Percentiles rank a stretch among this genome's conserved stretches.
Evolutionary conservation across 306 rosid genomes (phyloP).

Genomic region (Prunus salicina): DNA sequence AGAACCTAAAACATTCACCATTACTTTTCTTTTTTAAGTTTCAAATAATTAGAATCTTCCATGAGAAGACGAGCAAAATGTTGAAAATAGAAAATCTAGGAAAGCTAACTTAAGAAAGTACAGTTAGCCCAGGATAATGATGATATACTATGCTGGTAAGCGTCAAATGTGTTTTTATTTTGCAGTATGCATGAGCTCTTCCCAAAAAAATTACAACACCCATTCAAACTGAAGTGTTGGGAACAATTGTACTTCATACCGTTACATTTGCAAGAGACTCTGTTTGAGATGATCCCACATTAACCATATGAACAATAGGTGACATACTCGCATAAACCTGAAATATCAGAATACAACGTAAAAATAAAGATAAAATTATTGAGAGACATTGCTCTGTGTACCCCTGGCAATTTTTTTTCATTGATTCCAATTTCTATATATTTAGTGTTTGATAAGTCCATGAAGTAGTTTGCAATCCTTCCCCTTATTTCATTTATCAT

Average conservation of each 20-base stretch:
- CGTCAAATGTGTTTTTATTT: neutral
- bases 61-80: neutral
- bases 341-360: slow-evolving; percentile 25
- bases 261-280: slow-evolving; percentile 77
- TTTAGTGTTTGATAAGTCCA: neutral
- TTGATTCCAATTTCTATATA: neutral
- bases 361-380: neutral
- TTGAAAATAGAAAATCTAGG: neutral
- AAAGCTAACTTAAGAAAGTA: neutral
- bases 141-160: too few species aligned
- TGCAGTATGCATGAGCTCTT: neutral
- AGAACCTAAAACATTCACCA: neutral
- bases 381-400: neutral
- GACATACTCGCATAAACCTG: slow-evolving; percentile 98
- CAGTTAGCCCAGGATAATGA: neutral
- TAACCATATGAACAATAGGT: slow-evolving; percentile 67
- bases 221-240: neutral
- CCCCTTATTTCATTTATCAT: neutral
- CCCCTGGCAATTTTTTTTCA: neutral
- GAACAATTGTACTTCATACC: slow-evolving; percentile 38
- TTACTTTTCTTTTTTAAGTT: neutral
- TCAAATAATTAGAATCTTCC: neutral
- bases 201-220: neutral
- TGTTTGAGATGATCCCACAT: slow-evolving; percentile 56
- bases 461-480: neutral